Evolutionary conservation across 805 yeast species (phyloP), one percentile per base, ranked within the genome.

Genomic region (Kodamaea jinghongensis): DNA sequence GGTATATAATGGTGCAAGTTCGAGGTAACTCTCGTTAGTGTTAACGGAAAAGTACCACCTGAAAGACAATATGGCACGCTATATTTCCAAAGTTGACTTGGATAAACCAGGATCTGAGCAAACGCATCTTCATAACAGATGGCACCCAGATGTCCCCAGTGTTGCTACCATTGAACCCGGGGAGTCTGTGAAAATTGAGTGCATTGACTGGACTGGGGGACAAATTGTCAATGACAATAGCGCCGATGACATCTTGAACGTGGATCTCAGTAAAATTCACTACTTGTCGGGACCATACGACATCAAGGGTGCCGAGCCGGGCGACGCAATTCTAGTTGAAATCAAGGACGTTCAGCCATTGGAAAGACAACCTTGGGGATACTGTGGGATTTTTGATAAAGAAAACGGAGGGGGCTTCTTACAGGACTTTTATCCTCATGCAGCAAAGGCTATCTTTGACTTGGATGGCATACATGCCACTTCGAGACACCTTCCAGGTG

Each of bases 141-240:
- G 79, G 78, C 78, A 73, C 49, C 78, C 78, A 7, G 76, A 73
- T 37, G 57, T 73, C 25, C 79, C 79, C 31, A 52, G 56, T 39
- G 53, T 65, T 25, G 65, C 53, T 28, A 59, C 61, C 8, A 65
- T 73, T 31, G 49, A 58, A 37, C 76, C 60, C 15, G 67, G 69
- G n/a, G 71, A 68, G 44, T 56, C 71, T 4, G 70, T 69, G 47
- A 71, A 71, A 42, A 57, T 73, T 28, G 78, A 74, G 46, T 74
- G 79, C 45, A 60, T 73, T 34, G 79, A 74, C 45, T 74, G 79
- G 79, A 74, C 78, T 6, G 79, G 79, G 9, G 73, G 73, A 39
- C 79, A 73, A 52, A 61, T 73, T 36, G 58, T 58, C 9, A 73
- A 73, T 52, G 62, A 62, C 47, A 78, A 73, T 44, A 49, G 56